Percentiles rank a stretch among this genome's conserved stretches.
phyloP scores from a whole-genome alignment of 2,329 filamentous ascomycete genomes.

The Lecanicillium sp. region DNA sequence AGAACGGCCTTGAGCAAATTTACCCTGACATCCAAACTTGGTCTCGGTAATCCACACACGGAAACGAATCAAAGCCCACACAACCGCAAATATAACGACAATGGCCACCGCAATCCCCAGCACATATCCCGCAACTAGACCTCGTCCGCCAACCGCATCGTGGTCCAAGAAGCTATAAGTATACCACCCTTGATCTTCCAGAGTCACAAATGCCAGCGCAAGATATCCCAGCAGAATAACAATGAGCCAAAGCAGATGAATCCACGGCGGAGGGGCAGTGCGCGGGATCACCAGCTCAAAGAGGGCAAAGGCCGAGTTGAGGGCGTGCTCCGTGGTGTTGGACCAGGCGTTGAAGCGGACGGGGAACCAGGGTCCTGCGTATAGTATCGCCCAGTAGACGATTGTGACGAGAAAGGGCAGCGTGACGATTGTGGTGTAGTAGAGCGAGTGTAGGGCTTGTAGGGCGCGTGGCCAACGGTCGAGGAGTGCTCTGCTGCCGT shows the following conservation, averaged over 20 bases:
- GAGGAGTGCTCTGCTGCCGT: constrained; percentile 42
- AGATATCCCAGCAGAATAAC: constrained; percentile 67
- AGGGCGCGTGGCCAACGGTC: constrained; percentile 51
- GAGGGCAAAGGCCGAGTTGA: constrained; percentile 68
- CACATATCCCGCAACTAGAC: constrained; percentile 54
- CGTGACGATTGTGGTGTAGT: constrained; percentile 54
- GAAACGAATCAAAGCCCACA: constrained; percentile 41
- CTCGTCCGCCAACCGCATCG: constrained; percentile 35
- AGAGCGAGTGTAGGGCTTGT: constrained; percentile 55
- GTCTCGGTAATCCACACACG: constrained; percentile 41
- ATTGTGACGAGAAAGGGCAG: constrained; percentile 63
- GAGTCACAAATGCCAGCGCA: constrained; percentile 64
- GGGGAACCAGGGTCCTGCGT: constrained; percentile 40
- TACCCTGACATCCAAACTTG: constrained; percentile 34
- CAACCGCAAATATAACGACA: constrained; percentile 43
- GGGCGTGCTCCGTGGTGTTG: constrained; percentile 64
- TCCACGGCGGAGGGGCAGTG: constrained; percentile 48
- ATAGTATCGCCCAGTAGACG: constrained; percentile 62
- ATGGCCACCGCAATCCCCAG: constrained; percentile 48
- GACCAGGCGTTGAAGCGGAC: constrained; percentile 48
- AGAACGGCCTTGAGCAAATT: constrained; percentile 23
- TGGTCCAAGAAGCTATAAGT: constrained; percentile 73
- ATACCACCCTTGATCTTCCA: constrained; percentile 63
- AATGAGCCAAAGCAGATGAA: constrained; percentile 60
- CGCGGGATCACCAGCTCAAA: constrained; percentile 65